Evolutionary conservation across 345 rosid genomes (phyloP), one percentile per base, ranked within the genome.

Genomic region (Punica granatum): DNA sequence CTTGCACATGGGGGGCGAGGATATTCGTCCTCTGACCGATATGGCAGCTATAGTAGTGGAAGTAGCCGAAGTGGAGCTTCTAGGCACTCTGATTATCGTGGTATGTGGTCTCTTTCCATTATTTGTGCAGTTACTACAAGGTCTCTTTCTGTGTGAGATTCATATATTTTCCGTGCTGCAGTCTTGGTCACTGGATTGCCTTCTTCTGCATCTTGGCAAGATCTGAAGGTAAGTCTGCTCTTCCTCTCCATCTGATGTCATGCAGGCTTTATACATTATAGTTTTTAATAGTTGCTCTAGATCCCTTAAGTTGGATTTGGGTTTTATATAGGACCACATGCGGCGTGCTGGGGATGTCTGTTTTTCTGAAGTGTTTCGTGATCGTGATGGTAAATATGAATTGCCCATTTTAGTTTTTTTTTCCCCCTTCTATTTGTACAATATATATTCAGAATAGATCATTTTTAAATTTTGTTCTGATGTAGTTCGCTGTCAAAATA

Each of bases 171-270:
- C 70, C 3, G 15, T 63, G 18, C 32, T 81, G 69, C 86, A 94
- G 99, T 94, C 67, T 67, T 88, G 79, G 84, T 94, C 61, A 85
- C 93, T 35, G 99, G 99, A 41, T 75, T 94, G 63, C 99, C 99
- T 4, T 76, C 92, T 5, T 92, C 99, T 77, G 99, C 99, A 60
- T 94, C 99, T 32, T 94, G 99, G 99, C 98, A 94, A 76, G 99
- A 94, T 77, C 89, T 92, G n/a, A 94, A 94, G 92, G 99, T 94
- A 62, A 75, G 76, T 9, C n/a, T 23, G 32, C 15, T 63, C 39
- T 36, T 31, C 28, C 7, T n/a, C 11, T 5, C 46, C 60, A 6
- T 31, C 28, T 48, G 19, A 25, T 30, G 61, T 13, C 31, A 21
- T 56, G 54, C 15, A 25, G 10, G 6, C 33, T 28, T 28, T 56